A percentile compares a stretch with the other conserved stretches of the same genome.
phyloP scores from a whole-genome alignment of 441 rosid genomes.

The Biscutella laevigata region DNA sequence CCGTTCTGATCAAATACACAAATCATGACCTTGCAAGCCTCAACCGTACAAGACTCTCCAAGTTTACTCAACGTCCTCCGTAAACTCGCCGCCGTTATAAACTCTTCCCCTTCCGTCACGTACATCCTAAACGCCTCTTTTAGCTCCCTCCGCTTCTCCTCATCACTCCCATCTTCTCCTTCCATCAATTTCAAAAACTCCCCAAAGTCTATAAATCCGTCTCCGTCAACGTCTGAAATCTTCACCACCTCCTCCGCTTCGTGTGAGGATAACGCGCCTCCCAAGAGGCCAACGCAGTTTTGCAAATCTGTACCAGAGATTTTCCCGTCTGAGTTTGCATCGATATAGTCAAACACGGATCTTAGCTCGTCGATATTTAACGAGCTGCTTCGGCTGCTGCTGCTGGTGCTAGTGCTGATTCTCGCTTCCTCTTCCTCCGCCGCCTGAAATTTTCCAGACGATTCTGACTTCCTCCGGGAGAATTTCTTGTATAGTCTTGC shows the following conservation, averaged over 20 bases:
- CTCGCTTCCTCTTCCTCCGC: not conserved
- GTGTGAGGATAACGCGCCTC: conserved; percentile 36
- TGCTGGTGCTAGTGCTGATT: not conserved
- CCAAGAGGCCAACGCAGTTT: conserved; percentile 36
- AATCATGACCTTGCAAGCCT: conserved; percentile 50
- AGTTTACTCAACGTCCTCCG: conserved; percentile 40
- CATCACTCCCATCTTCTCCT: conserved; percentile 25
- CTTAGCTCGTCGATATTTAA: conserved; percentile 24
- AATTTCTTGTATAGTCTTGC: conserved; percentile 5
- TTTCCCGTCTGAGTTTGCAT: conserved; percentile 48
- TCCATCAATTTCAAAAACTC: conserved; percentile 52
- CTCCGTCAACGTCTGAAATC: conserved; percentile 41
- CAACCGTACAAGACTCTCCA: conserved; percentile 41
- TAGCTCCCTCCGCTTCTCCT: conserved; percentile 35
- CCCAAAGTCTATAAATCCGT: conserved; percentile 42
- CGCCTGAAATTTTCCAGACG: not conserved
- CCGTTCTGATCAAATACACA: conserved; percentile 40
- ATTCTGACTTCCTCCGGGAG: conserved; percentile 6
- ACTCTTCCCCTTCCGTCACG: conserved; percentile 35
- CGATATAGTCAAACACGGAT: conserved; percentile 47
- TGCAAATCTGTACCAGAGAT: conserved; percentile 46
- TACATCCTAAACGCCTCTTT: conserved; percentile 49
- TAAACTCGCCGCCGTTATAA: conserved; percentile 47
- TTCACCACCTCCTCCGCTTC: conserved; percentile 46
- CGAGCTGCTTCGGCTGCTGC: not conserved